phyloP scores from a whole-genome alignment of 2,329 filamentous ascomycete genomes.

The Aspergillus versicolor region DNA sequence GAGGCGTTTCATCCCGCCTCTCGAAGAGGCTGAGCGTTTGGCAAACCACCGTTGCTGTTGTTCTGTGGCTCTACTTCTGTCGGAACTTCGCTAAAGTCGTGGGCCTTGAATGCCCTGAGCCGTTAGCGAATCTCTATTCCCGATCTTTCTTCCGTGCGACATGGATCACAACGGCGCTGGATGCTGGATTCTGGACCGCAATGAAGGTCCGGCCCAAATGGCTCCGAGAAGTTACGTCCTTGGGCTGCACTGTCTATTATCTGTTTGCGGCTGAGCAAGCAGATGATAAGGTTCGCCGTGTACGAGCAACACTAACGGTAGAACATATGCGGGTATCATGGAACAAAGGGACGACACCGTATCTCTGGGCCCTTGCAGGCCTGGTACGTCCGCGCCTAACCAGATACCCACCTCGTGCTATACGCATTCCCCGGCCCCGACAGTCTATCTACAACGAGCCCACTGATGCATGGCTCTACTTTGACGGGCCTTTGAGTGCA shows the following conservation, averaged over 20 bases:
- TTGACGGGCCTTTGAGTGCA: constrained; percentile 79
- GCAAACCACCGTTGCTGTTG: constrained; percentile 83
- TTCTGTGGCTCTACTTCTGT: constrained; percentile 86
- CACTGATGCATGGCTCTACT: constrained; percentile 87
- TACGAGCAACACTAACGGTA: constrained; percentile 80
- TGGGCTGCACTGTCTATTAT: constrained; percentile 87
- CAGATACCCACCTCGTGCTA: constrained; percentile 74
- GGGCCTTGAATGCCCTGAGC: constrained; percentile 87
- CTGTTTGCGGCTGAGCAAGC: constrained; percentile 89
- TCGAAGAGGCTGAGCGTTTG: constrained; percentile 75
- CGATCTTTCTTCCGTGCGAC: constrained; percentile 92
- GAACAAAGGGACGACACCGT: constrained; percentile 92
- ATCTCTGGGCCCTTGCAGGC: constrained; percentile 69
- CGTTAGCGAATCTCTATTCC: constrained; percentile 90
- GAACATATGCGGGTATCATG: constrained; percentile 90
- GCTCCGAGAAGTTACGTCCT: constrained; percentile 76
- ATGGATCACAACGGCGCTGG: constrained; percentile 91
- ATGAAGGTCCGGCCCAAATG: constrained; percentile 85
- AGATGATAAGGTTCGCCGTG: constrained; percentile 93
- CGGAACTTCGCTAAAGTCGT: constrained; percentile 93
- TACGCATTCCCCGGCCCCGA: constrained; percentile 78
- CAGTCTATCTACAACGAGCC: constrained; percentile 81
- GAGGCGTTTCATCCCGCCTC: constrained; percentile 65
- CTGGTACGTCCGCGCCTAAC: constrained; percentile 77
- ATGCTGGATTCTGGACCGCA: constrained; percentile 97